Evolutionary conservation across 208 protist species (phyloP).

Genomic region (Crithidia brevicula): DNA sequence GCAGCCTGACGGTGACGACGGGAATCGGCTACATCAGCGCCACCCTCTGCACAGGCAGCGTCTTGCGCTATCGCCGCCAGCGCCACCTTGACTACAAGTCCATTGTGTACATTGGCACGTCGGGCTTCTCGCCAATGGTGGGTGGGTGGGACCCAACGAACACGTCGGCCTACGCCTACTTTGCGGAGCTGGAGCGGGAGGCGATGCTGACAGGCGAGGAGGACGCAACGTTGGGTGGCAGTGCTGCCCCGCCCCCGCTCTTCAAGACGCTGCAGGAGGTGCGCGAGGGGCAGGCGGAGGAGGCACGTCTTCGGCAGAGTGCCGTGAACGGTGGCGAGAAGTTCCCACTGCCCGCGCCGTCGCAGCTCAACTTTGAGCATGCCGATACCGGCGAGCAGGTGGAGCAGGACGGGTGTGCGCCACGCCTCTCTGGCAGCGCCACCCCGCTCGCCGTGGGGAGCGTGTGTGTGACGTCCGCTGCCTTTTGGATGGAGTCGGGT

Average conservation of each 20-base stretch:
- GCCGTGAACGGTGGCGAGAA: background rate
- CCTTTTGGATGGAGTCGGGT: conserved; percentile 47
- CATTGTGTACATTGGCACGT: conserved; percentile 66
- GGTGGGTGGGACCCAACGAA: conserved; percentile 63
- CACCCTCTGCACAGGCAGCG: conserved; percentile 44
- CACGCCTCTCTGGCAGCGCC: conserved; percentile 10
- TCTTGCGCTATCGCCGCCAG: conserved; percentile 34
- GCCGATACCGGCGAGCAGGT: conserved; percentile 28
- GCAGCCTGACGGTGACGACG: conserved; percentile 49
- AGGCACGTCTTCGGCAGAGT: conserved; percentile 1
- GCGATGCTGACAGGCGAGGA: conserved; percentile 23
- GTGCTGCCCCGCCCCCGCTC: conserved; percentile 7
- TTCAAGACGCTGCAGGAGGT: conserved; percentile 28
- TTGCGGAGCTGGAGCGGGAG: conserved; percentile 5
- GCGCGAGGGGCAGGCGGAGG: conserved; percentile 14
- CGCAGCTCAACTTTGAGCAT: conserved; percentile 39
- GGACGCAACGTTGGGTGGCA: background rate
- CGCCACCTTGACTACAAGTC: conserved; percentile 27
- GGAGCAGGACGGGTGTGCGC: conserved; percentile 46
- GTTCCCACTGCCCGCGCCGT: conserved; percentile 10
- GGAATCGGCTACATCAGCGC: conserved; percentile 59
- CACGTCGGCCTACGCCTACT: conserved; percentile 29
- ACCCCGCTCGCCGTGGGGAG: conserved; percentile 50
- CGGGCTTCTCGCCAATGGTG: conserved; percentile 61
- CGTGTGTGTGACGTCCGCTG: conserved; percentile 55